phyloP scores from a whole-genome alignment of 1,139 yeast species.

The Casaregolazyma lundiana region DNA sequence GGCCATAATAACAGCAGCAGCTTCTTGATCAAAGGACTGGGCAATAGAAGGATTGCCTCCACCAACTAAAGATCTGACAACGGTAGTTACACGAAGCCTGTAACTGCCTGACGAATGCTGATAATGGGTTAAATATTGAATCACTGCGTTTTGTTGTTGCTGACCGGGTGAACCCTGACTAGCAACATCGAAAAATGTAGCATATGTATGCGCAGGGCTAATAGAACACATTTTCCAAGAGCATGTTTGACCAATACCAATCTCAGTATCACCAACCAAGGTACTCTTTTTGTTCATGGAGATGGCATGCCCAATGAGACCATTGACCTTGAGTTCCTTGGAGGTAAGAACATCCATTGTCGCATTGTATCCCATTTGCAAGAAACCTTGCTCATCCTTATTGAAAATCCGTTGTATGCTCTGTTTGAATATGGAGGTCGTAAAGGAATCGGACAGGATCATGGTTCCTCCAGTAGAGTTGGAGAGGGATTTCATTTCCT shows the following conservation, averaged over 20 bases:
- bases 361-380: constrained; percentile 62
- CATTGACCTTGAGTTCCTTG: constrained; percentile 82
- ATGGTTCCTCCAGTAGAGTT: constrained; percentile 92
- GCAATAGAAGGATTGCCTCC: constrained; percentile 50
- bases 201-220: constrained; percentile 86
- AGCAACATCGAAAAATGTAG: constrained; percentile 77
- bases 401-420: constrained; percentile 81
- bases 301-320: constrained; percentile 90
- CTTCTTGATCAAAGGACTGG: constrained; percentile 92
- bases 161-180: constrained; percentile 46
- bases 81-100: constrained; percentile 87
- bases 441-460: constrained; percentile 89
- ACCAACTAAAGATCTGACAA: constrained; percentile 57
- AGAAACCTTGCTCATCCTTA: constrained; percentile 82
- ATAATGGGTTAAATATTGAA: constrained; percentile 75
- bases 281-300: constrained; percentile 49
- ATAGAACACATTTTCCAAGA: constrained; percentile 82
- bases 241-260: constrained; percentile 91
- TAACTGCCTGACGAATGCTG: constrained; percentile 59
- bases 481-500: constrained; percentile 88
- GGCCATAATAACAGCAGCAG: constrained; percentile 95
- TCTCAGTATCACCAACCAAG: constrained; percentile 84
- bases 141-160: constrained; percentile 66
- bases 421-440: constrained; percentile 94
- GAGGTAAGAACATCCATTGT: constrained; percentile 84